Base-by-base conservation (phyloP, 352 stramenopile species). In the Peronospora belbahrii region DNA sequence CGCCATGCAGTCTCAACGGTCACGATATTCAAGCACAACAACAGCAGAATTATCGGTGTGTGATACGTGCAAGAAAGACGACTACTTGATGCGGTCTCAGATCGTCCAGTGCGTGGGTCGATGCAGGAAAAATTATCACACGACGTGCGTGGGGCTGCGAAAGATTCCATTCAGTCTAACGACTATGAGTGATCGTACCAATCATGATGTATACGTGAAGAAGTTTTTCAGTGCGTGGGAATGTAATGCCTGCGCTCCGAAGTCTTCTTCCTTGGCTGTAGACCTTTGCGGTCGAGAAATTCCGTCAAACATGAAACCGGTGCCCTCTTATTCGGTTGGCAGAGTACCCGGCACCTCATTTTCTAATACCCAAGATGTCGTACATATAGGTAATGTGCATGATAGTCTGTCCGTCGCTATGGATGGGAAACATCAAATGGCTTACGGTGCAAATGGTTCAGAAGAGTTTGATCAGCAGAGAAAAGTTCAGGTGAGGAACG, bases 141-240 rank as follows among this genome's bases (percentile, higher is more conserved):
- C 80, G 9, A 83, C 59, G 5, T 92, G 80, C 40, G 80, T 82
- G 13, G 80, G 77, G 1, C 38, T 89, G 9, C 78, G 76, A 35
- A 84, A 85, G 38, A 88, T 92, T 22, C 80, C 77, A 5, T 92
- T 92, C 35, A 78, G 80, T 1, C 52, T 92, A 30, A 88, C 75
- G n/a, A 92, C 78, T 2, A 62, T 88, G 38, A 89, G 72, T 44
- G 80, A 92, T 43, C 68, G 80, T 15, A 87, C 78, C 8, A 89
- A 92, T 35, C 80, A 89, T 42, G 56, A 52, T 6, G 66, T 83
- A 3, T 92, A 92, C 27, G 60, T 89, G 6, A 88, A 85, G 41
- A 92, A 92, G 54, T 89, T 86, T 56, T 89, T 92, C 23, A 83
- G 65, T 17, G 63, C 53, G 0, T 92, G 80, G 80, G 67, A 83